These are phyloP conservation scores for Entelexis sorbosivorans DNA, from an alignment of 1,139 yeast genomes.

Conservation along the genomic window DNA sequence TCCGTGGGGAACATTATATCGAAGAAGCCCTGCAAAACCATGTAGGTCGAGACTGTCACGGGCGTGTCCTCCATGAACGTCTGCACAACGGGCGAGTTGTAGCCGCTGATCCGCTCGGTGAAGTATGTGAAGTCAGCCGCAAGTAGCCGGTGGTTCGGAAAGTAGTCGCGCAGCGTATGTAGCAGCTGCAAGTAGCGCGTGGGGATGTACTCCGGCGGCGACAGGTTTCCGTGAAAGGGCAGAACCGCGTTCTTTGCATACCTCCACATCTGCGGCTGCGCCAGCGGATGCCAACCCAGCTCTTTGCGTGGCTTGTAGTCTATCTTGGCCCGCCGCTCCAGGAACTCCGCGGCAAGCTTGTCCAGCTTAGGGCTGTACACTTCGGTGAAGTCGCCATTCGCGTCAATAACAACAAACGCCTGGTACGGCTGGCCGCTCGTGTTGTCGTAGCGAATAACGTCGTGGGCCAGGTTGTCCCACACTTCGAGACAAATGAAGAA, in stretches of 20 bases:
- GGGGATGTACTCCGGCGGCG: conserved; percentile 73
- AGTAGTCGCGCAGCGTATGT: conserved; percentile 49
- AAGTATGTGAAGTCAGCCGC: conserved; percentile 64
- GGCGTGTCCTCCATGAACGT: conserved; percentile 58
- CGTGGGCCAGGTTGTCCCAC: conserved; percentile 77
- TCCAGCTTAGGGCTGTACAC: conserved; percentile 61
- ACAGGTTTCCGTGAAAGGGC: conserved; percentile 58
- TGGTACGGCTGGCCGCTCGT: conserved; percentile 58
- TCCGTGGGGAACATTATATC: conserved; percentile 85
- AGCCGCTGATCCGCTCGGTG: conserved; percentile 53
- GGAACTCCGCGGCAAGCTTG: conserved; percentile 45
- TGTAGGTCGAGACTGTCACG: conserved; percentile 61
- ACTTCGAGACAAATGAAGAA: conserved; percentile 76
- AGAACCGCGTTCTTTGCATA: conserved; percentile 33
- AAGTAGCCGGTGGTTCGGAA: conserved; percentile 65
- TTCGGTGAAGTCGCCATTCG: conserved; percentile 66
- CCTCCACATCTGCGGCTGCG: conserved; percentile 30
- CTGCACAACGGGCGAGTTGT: conserved; percentile 74
- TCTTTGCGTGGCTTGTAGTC: conserved; percentile 24
- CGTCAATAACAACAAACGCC: conserved; percentile 67
- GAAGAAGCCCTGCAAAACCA: conserved; percentile 75
- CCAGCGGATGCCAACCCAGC: conserved; percentile 33
- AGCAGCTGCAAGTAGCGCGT: conserved; percentile 60
- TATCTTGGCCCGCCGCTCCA: conserved; percentile 42
- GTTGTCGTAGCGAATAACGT: conserved; percentile 65